phyloP scores from a whole-genome alignment of 2,329 filamentous ascomycete genomes.

The Xylaria sp. region DNA sequence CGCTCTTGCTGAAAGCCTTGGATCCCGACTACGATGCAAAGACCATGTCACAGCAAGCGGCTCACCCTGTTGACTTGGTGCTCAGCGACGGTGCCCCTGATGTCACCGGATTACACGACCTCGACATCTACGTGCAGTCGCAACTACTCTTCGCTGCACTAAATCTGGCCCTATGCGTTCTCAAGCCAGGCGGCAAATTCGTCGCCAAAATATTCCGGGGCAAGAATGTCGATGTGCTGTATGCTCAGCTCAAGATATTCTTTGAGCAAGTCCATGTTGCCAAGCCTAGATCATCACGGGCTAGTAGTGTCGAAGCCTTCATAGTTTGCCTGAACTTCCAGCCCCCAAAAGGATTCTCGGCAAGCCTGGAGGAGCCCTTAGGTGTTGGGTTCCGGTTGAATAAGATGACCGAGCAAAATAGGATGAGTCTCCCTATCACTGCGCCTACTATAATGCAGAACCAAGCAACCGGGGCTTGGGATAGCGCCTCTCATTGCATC shows the following conservation, averaged over 20 bases:
- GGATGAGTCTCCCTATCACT: conserved; percentile 55
- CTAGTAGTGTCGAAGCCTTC: conserved; percentile 96
- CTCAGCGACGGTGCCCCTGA: conserved; percentile 96
- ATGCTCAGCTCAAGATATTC: conserved; percentile 91
- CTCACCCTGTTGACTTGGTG: conserved; percentile 89
- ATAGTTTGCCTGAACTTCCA: conserved; percentile 93
- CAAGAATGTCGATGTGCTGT: conserved; percentile 94
- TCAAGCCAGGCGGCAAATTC: conserved; percentile 93
- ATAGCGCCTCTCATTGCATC: conserved; percentile 42
- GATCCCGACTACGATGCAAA: conserved; percentile 74
- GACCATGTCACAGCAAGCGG: conserved; percentile 63
- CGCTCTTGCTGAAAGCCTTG: conserved; percentile 84
- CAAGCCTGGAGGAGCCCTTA: conserved; percentile 79
- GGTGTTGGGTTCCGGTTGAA: conserved; percentile 70
- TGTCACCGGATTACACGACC: conserved; percentile 94
- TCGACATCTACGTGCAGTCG: conserved; percentile 98
- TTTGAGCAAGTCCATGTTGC: conserved; percentile 90
- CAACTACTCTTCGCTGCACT: conserved; percentile 94
- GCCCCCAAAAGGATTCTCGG: conserved; percentile 79
- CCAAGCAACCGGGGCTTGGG: conserved; percentile 58
- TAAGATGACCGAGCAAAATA: conserved; percentile 59
- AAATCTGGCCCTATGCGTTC: conserved; percentile 90
- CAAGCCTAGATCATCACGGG: conserved; percentile 93
- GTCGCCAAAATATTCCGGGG: conserved; percentile 98
- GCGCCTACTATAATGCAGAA: conserved; percentile 61